These are phyloP conservation scores for Lactarius hatsudake DNA, from an alignment of 768 basidiomycete species.

Conservation along the genomic window DNA sequence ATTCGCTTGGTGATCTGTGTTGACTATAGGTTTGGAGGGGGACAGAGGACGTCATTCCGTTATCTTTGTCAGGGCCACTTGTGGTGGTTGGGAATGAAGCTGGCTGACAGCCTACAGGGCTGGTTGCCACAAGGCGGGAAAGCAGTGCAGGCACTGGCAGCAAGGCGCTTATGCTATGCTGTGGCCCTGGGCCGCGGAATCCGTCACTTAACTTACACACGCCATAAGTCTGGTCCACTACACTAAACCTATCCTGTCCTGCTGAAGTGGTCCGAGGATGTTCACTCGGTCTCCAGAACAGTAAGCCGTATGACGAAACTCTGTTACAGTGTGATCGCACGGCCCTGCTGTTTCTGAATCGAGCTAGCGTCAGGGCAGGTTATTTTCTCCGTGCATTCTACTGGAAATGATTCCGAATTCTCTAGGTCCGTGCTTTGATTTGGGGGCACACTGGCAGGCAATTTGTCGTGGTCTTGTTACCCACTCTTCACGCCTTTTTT, in stretches of 20 bases:
- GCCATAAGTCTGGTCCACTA: background rate
- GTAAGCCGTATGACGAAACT: background rate
- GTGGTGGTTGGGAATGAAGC: slow-evolving; percentile 22
- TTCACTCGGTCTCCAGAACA: background rate
- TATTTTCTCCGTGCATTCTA: too few species aligned
- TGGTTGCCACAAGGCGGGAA: background rate
- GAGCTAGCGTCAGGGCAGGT: background rate
- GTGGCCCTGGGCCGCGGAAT: background rate
- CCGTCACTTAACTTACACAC: background rate
- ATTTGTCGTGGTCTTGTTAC: too few species aligned
- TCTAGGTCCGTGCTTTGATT: too few species aligned
- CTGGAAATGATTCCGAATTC: background rate
- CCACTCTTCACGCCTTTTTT: background rate
- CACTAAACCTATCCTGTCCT: background rate
- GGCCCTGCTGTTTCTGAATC: background rate
- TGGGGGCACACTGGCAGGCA: too few species aligned
- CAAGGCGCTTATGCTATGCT: background rate
- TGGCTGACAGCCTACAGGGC: slow-evolving; percentile 2
- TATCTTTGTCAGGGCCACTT: slow-evolving; percentile 35
- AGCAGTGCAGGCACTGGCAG: slow-evolving; percentile 15
- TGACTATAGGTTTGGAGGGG: slow-evolving; percentile 9
- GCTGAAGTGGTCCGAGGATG: background rate
- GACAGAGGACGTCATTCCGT: slow-evolving; percentile 37
- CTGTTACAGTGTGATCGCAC: background rate
- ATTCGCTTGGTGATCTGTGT: background rate